Conservation (phyloP, 2,329 filamentous ascomycete species). For the Paraphoma chrysanthemicola region DNA sequence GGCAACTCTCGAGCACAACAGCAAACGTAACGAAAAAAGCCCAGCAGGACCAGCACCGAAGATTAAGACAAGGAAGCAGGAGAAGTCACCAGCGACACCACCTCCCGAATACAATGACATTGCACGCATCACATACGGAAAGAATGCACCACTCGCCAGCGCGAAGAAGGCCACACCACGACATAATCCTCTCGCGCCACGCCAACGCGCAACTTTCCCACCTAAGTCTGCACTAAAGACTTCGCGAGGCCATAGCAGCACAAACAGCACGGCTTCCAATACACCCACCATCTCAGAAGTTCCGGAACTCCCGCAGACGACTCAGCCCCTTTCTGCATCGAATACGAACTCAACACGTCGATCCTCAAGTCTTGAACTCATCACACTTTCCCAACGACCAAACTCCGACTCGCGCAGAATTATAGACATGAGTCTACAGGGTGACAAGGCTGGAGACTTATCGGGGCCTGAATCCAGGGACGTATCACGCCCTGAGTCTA, state of each 20-base stretch:
- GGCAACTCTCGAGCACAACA: slow-evolving; percentile 27
- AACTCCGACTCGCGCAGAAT: slow-evolving; percentile 10
- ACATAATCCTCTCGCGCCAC: neutral
- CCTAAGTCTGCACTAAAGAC: slow-evolving; percentile 5
- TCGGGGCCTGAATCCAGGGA: slow-evolving; percentile 1
- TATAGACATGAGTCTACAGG: slow-evolving; percentile 18
- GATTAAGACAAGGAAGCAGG: slow-evolving; percentile 2
- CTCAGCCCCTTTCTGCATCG: neutral
- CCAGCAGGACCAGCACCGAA: slow-evolving; percentile 2
- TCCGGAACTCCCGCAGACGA: slow-evolving; percentile 1
- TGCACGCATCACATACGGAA: neutral
- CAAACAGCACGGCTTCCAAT: neutral
- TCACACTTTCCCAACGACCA: slow-evolving; percentile 16
- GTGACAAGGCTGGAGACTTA: slow-evolving; percentile 1
- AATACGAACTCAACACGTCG: slow-evolving; percentile 4
- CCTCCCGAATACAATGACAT: slow-evolving; percentile 3
- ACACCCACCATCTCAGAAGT: slow-evolving; percentile 2
- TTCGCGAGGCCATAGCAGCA: neutral
- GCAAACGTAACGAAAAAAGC: slow-evolving; percentile 8
- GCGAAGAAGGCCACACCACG: neutral
- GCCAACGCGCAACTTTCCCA: slow-evolving; percentile 10
- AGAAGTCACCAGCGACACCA: slow-evolving; percentile 7
- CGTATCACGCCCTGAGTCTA: neutral
- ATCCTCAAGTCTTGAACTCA: slow-evolving; percentile 25
- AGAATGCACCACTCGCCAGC: neutral